Percentiles rank a stretch among this genome's conserved stretches.
Conservation (phyloP, 257 asterid genomes). For the Petrea volubilis region DNA sequence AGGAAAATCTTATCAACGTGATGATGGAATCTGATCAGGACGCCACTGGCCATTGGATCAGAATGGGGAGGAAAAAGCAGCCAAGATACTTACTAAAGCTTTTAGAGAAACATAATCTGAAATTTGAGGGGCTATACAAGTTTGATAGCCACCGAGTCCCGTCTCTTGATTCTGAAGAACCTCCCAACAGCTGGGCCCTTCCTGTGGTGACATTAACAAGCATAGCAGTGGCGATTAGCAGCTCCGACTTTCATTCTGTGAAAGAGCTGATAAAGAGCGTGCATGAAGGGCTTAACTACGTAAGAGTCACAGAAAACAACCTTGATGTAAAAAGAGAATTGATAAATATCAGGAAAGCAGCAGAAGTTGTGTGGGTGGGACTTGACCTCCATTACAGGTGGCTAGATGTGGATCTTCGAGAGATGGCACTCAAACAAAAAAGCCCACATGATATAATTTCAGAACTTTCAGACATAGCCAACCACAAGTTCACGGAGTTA, state of each 20-base stretch:
- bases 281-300: slow-evolving; percentile 54
- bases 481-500: slow-evolving; percentile 45
- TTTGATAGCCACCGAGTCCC: slow-evolving; percentile 59
- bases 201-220: slow-evolving; percentile 81
- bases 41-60: slow-evolving; percentile 55
- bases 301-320: slow-evolving; percentile 51
- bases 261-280: slow-evolving; percentile 50
- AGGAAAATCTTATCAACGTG: slow-evolving; percentile 60
- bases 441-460: slow-evolving; percentile 44
- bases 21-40: slow-evolving; percentile 55
- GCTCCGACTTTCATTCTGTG: slow-evolving; percentile 22
- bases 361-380: slow-evolving; percentile 59
- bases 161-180: slow-evolving; percentile 56
- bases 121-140: slow-evolving; percentile 55
- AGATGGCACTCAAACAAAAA: slow-evolving; percentile 36
- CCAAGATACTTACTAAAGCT: slow-evolving; percentile 53
- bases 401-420: slow-evolving; percentile 64
- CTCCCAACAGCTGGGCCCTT: slow-evolving; percentile 87
- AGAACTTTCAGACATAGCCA: slow-evolving; percentile 56
- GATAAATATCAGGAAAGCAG: slow-evolving; percentile 60
- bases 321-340: slow-evolving; percentile 39
- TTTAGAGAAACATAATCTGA: slow-evolving; percentile 44
- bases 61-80: slow-evolving; percentile 58
- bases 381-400: slow-evolving; percentile 69
- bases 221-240: slow-evolving; percentile 64